Percentiles rank a stretch among this genome's conserved stretches.
Conservation (phyloP, 2,329 filamentous ascomycete species). For the Calcarisporium arbuscula region DNA sequence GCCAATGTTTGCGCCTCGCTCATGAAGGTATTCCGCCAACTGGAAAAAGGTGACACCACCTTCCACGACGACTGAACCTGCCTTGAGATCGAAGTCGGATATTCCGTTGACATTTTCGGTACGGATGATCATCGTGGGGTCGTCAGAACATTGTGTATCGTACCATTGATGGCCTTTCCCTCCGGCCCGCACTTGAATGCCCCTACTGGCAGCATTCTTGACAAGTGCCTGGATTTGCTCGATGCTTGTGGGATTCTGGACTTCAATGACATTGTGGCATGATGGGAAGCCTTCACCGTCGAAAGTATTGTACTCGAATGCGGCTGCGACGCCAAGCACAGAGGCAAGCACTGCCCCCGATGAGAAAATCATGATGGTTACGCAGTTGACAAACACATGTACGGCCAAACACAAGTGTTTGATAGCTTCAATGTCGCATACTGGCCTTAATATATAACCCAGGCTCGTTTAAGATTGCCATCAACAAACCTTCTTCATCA, state of each 20-base stretch:
- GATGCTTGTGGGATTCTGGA: constrained; percentile 38
- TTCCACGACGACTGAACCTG: constrained; percentile 41
- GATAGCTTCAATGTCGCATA: too few species aligned
- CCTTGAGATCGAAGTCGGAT: constrained; percentile 34
- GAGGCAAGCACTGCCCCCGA: constrained; percentile 2
- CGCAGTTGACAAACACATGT: too few species aligned
- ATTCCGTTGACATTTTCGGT: constrained; percentile 39
- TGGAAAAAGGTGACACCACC: constrained; percentile 46
- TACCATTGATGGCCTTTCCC: constrained; percentile 49
- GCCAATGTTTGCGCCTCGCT: constrained; percentile 37
- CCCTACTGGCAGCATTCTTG: constrained; percentile 29
- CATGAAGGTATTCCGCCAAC: constrained; percentile 43
- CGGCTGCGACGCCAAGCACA: constrained; percentile 2
- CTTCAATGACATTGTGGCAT: constrained; percentile 37
- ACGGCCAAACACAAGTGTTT: too few species aligned
- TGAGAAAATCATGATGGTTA: too few species aligned
- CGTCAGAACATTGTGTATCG: constrained; percentile 46
- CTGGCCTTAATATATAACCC: too few species aligned
- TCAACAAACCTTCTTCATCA: too few species aligned
- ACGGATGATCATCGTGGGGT: constrained; percentile 40
- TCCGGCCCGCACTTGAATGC: constrained; percentile 37
- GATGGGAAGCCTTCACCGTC: constrained; percentile 42
- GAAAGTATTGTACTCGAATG: constrained; percentile 39
- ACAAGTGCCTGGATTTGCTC: constrained; percentile 37
- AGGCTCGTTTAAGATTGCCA: too few species aligned